Base-by-base conservation (phyloP, 768 basidiomycete species). In the Butyriboletus loyo region DNA sequence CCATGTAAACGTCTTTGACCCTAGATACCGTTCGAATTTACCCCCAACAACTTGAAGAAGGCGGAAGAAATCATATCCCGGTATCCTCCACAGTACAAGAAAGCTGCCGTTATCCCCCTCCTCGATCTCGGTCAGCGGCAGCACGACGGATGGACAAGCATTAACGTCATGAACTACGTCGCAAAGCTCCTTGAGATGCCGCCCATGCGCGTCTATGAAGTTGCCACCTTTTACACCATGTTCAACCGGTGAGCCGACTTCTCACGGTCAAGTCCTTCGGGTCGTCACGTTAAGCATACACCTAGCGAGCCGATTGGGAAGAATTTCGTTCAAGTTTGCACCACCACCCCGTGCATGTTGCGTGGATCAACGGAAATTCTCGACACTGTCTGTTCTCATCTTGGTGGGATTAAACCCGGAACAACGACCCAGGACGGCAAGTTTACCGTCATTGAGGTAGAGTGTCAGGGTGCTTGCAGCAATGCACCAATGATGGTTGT, bases 211-310 rank as follows among this genome's bases (percentile, higher is more conserved):
- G 97, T 98, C 2, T 99, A 99, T 69, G 97, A 99, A 73, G 97
- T 99, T 46, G 96, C 96, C 17, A 95, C 93, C 14, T 99, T 99
- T 76, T 99, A 99, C 73, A 99, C 97, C 61, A 98, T 99, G 96
- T 98, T 98, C 81, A 99, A 98, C 77, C 83, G 95, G 92, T 92
- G 53, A 63, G 81, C 57, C n/a, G 24, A 48, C 53, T 34, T 34
- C 17, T 25, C 28, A 37, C 21, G 13, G 31, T 40, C 34, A 13
- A 15, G 27, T 13, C 27, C 17, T 37, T 37, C 46, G 27, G 39
- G 45, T 43, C 34, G 21, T 43, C 32, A 27, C 19, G 7, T 39
- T 41, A 37, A 55, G 13, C 47, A 7, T 50, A 14, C 38, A 14
- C 48, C 45, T 54, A 94, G 93, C 49, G 94, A 97, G 72, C 96